Evolutionary conservation across 352 stramenopile genomes (phyloP), one percentile per base, ranked within the genome.

Genomic region (Globisporangium sylvaticum): DNA sequence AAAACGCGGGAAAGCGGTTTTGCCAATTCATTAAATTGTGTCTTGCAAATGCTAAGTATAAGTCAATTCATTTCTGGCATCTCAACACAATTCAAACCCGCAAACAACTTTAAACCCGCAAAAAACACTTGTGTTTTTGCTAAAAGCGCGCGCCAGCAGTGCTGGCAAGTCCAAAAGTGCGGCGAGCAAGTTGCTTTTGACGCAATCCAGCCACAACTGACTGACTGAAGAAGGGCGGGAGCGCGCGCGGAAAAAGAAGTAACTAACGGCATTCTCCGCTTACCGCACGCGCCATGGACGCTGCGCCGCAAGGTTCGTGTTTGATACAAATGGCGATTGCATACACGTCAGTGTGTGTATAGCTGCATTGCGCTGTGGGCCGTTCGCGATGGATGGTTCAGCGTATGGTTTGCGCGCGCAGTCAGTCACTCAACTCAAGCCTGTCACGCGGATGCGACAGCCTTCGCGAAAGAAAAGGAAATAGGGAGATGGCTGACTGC

Each of bases 21-120:
- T 9, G n/a, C 50, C 76, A 76, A 89, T 75, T 85, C 68, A 81
- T 68, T 83, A 72, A 90, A 90, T 88, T 76, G 78, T 10, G 37
- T 0, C 50, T 71, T 89, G 87, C 77, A 86, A 83, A 78, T 15
- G 20, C 5, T 58, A 67, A 76, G 39, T 71, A 34, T 62, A 75
- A 73, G 14, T 24, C 70, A 73, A 77, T 83, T 79, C 61, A 75
- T 72, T 55, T 8, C 9, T 14, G 29, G 8, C 32, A n/a, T n/a
- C n/a, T n/a, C n/a, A n/a, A n/a, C n/a, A n/a, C n/a, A 67, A 64
- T 62, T 74, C 52, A 65, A 68, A 46, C 31, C 58, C 42, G 15
- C 29, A 32, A 59, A 37, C 31, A 37, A 1, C 7, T 37, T 37
- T 37, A 32, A 68, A 46, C 31, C 58, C 42, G 10, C 29, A 52